Conservation (phyloP, 1,284 basidiomycete genomes). For the Ganoderma leucocontextum region DNA sequence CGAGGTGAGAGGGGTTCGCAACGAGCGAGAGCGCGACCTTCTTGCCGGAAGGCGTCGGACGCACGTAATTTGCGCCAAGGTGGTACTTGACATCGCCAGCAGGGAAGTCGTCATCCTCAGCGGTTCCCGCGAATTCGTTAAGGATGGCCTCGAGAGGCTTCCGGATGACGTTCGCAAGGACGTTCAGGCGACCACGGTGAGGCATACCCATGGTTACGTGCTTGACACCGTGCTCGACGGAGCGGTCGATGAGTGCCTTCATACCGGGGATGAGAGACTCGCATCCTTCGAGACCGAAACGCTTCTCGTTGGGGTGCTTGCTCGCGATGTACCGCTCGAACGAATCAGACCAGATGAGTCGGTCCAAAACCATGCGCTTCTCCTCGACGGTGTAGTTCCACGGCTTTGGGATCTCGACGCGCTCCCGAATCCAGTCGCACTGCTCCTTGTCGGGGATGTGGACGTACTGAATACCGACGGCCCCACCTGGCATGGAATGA, state of each 20-base stretch:
- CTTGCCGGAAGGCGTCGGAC: conserved; percentile 98
- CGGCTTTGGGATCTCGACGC: conserved; percentile 96
- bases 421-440: conserved; percentile 99
- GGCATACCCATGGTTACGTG: conserved; percentile 99
- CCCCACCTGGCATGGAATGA: conserved; percentile 67
- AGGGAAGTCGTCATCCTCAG: conserved; percentile 75
- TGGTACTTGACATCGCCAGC: conserved; percentile 99
- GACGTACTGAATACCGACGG: conserved; percentile 96
- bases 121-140: conserved; percentile 92
- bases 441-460: conserved; percentile 99
- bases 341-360: conserved; percentile 99
- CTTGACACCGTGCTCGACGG: conserved; percentile 96
- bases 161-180: conserved; percentile 97
- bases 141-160: conserved; percentile 99
- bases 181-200: conserved; percentile 97
- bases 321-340: conserved; percentile 99
- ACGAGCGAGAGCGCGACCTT: conserved; percentile 98
- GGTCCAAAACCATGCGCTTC: conserved; percentile 98
- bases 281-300: conserved; percentile 98
- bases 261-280: conserved; percentile 98
- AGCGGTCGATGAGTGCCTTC: conserved; percentile 98
- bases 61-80: conserved; percentile 98
- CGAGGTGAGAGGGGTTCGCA: conserved; percentile 98
- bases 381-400: conserved; percentile 99
- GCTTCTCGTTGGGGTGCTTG: conserved; percentile 99